Percentiles rank a stretch among this genome's conserved stretches.
Conservation (phyloP, 2,329 filamentous ascomycete species). For the Calcarisporium arbuscula region DNA sequence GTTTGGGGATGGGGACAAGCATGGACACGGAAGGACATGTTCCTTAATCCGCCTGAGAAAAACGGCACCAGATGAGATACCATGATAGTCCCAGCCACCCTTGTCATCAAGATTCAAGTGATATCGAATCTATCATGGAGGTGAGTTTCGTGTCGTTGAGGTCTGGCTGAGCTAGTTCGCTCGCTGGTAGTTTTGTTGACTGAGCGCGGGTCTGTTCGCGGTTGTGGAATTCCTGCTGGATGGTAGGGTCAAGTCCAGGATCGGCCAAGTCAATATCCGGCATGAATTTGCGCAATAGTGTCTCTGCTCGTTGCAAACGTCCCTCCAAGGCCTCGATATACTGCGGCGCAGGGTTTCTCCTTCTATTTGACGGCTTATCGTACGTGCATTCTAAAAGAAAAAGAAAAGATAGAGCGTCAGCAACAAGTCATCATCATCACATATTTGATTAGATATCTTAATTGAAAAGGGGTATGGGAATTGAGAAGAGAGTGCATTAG, state of each 20-base stretch:
- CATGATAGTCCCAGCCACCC: conserved; percentile 92
- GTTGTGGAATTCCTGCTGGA: conserved; percentile 62
- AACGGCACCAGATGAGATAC: conserved; percentile 83
- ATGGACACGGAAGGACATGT: conserved; percentile 76
- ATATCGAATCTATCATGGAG: conserved; percentile 92
- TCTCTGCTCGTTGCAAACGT: conserved; percentile 76
- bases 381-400: conserved; percentile 75
- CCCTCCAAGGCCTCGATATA: conserved; percentile 87
- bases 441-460: too few relatives aligned
- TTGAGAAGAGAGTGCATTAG: conserved; percentile 6
- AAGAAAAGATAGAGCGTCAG: too few relatives aligned
- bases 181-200: conserved; percentile 34
- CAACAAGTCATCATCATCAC: too few relatives aligned
- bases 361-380: conserved; percentile 87
- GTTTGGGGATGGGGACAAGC: conserved; percentile 58
- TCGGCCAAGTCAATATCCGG: conserved; percentile 83
- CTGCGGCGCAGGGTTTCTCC: conserved; percentile 84
- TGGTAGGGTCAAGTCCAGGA: conserved; percentile 69
- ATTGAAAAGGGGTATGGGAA: neutral
- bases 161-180: conserved; percentile 23
- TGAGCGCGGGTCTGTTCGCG: conserved; percentile 45
- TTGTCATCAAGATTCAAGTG: conserved; percentile 86
- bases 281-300: conserved; percentile 69
- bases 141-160: conserved; percentile 69
- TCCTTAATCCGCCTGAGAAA: conserved; percentile 84